Conservation (phyloP, 805 yeast genomes). For the Wickerhamiella domercqiae region DNA sequence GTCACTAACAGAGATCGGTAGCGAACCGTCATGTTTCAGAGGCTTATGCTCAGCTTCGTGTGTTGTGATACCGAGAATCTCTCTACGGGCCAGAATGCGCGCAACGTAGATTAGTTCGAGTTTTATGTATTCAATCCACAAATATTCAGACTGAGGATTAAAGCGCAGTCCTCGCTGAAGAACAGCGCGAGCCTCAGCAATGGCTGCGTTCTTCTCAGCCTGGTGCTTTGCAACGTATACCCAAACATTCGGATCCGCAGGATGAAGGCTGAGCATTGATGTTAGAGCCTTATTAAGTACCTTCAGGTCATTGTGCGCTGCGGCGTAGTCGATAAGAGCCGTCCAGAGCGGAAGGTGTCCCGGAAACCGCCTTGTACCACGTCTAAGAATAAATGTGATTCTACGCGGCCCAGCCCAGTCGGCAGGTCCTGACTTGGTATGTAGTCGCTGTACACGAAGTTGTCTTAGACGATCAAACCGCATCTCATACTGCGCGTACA, state of each 20-base stretch:
- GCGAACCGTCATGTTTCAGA: slow-evolving; percentile 33
- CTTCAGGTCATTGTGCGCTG: slow-evolving; percentile 20
- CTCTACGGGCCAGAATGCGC: slow-evolving; percentile 68
- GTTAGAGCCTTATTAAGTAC: slow-evolving; percentile 46
- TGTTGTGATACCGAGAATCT: slow-evolving; percentile 53
- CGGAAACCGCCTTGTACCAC: slow-evolving; percentile 71
- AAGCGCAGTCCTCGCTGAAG: slow-evolving; percentile 76
- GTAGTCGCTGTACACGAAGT: slow-evolving; percentile 51
- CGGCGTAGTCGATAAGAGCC: slow-evolving; percentile 44
- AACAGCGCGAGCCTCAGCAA: slow-evolving; percentile 73
- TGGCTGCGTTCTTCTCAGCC: slow-evolving; percentile 73
- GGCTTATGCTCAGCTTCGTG: slow-evolving; percentile 29
- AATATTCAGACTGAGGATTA: slow-evolving; percentile 51
- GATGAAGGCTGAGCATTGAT: slow-evolving; percentile 68
- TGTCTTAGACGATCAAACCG: slow-evolving; percentile 64
- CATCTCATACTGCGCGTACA: slow-evolving; percentile 65
- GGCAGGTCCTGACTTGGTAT: slow-evolving; percentile 37
- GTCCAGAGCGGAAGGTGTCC: slow-evolving; percentile 68
- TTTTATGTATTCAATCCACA: slow-evolving; percentile 79
- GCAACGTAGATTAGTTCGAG: slow-evolving; percentile 79
- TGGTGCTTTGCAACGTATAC: slow-evolving; percentile 89
- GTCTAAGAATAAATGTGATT: slow-evolving; percentile 63
- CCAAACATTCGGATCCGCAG: slow-evolving; percentile 86
- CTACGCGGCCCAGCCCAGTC: slow-evolving; percentile 82
- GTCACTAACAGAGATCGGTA: slow-evolving; percentile 30